Evolutionary conservation across 2,329 filamentous ascomycete species (phyloP), one percentile per base, ranked within the genome.

Genomic region (Apiospora phragmitis): DNA sequence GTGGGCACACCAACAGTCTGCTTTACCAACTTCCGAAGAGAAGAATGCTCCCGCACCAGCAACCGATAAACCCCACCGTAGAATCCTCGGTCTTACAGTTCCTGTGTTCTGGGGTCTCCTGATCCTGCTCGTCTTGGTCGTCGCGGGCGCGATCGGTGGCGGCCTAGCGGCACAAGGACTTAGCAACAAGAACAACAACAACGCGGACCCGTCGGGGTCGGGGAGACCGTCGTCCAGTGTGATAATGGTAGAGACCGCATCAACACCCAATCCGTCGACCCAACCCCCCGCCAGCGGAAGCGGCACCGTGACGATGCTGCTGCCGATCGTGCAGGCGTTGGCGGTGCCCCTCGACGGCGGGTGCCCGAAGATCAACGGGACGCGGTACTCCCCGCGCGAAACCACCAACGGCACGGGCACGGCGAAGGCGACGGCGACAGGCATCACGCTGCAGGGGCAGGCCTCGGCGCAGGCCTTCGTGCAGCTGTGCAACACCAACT

Each of bases 41-140:
- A 32, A 59, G 29, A 9, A 21, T n/a, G 4, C 6, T 21, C 18
- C 43, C 18, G 18, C 2, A 3, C 3, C 18, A n/a, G n/a, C 43
- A 45, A 18, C 18, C 43, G 21, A 47, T n/a, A 12, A 41, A 8
- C 38, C 11, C 38, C 3, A 8, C 7, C 65, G 71, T 32, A 70
- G 73, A 67, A 69, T 77, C 47, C 59, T 77, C 6, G 76, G 76
- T 1, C 75, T 78, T 2, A 70, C 74, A 7, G 72, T 77, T 1
- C 73, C 74, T 18, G 21, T 74, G 8, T 78, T 77, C 68, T 78
- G 76, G 76, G 59, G 68, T 12, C 3, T 76, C 3, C 66, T 77
- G 41, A 65, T 74, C 42, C 38, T 77, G 21, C 67, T 78, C 18
- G 72, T 78, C 12, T n/a, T n/a, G n/a, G 76, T 74, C 2, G 76